Evolutionary conservation across 345 rosid species (phyloP), one percentile per base, ranked within the genome.

Genomic region (Euphorbia pulcherrima): DNA sequence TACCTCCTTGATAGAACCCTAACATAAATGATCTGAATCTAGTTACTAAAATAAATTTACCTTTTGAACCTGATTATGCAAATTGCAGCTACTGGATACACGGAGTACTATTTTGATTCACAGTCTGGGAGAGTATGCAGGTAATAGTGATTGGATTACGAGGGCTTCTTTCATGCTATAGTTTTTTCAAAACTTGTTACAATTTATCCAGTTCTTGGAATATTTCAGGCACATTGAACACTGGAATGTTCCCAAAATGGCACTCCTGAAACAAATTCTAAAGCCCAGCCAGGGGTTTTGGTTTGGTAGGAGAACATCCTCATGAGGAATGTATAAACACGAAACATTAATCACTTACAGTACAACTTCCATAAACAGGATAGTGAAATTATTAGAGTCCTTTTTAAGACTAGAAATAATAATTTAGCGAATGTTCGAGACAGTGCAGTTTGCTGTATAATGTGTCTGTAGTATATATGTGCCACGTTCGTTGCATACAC

Each of bases 171-270:
- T 3, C 58, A 12, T 12, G 50, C 50, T n/a, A 41, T n/a, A 0
- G n/a, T n/a, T n/a, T 59, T 52, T 66, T 44, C 28, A 6, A 20
- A 11, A 11, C 13, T 73, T 9, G 28, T 52, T 60, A 46, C 35
- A 17, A 11, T 48, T 60, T 54, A 14, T 33, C 57, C n/a, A 33
- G 56, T 14, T 4, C 21, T 9, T 3, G 35, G 51, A 62, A 10
- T 54, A 9, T 51, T 65, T 64, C 83, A 89, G 97, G 84, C 98
- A 88, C 30, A 87, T 86, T 69, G 97, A 90, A 83, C 89, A 90
- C 77, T 90, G 97, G 97, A 90, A 90, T 64, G 97, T 89, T 28
- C 97, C 97, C 60, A 89, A 91, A 83, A 87, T 84, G 90, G 86
- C 88, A 74, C 68, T 91, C 27, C 76, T 91, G 67, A 89, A 83